Percentiles rank a stretch among this genome's conserved stretches.
Evolutionary conservation across 2,329 filamentous ascomycete genomes (phyloP).

Genomic region (Lecanicillium sp.): DNA sequence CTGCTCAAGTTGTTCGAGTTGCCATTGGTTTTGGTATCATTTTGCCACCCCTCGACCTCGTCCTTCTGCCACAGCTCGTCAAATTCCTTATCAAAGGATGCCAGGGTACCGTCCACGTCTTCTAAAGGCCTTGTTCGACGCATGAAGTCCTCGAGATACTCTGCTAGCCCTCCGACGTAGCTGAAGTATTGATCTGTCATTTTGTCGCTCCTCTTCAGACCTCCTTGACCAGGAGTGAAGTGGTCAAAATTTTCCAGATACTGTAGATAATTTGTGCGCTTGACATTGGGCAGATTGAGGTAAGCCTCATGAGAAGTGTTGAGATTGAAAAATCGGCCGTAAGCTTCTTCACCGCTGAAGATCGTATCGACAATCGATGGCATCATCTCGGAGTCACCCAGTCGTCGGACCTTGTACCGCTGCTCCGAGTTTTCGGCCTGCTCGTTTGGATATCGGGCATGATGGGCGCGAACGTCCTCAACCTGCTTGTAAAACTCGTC

Average conservation of each 20-base stretch:
- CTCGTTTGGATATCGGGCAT: constrained; percentile 87
- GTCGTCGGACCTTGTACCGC: constrained; percentile 70
- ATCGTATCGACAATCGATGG: constrained; percentile 75
- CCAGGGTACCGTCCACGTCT: constrained; percentile 72
- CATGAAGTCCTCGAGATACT: constrained; percentile 85
- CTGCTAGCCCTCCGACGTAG: constrained; percentile 73
- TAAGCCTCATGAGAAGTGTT: constrained; percentile 80
- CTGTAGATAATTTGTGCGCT: constrained; percentile 82
- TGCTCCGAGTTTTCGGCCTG: constrained; percentile 92
- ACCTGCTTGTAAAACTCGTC: constrained; percentile 88
- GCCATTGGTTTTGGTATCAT: constrained; percentile 40
- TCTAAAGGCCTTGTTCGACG: constrained; percentile 78
- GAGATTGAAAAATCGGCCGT: constrained; percentile 87
- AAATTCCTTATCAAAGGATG: constrained; percentile 76
- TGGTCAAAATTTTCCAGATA: constrained; percentile 89
- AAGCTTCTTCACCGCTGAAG: constrained; percentile 94
- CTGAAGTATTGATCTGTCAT: constrained; percentile 87
- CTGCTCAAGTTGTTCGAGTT: constrained; percentile 24
- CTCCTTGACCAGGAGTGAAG: constrained; percentile 67
- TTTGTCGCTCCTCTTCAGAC: constrained; percentile 76
- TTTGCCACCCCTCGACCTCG: constrained; percentile 71
- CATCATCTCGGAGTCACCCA: constrained; percentile 56
- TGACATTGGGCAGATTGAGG: constrained; percentile 81
- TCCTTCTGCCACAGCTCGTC: constrained; percentile 75
- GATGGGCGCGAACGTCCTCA: constrained; percentile 75